Evolutionary conservation across 495 filamentous ascomycete species (phyloP), one percentile per base, ranked within the genome.

Genomic region (Aspergillus olivimuriae): DNA sequence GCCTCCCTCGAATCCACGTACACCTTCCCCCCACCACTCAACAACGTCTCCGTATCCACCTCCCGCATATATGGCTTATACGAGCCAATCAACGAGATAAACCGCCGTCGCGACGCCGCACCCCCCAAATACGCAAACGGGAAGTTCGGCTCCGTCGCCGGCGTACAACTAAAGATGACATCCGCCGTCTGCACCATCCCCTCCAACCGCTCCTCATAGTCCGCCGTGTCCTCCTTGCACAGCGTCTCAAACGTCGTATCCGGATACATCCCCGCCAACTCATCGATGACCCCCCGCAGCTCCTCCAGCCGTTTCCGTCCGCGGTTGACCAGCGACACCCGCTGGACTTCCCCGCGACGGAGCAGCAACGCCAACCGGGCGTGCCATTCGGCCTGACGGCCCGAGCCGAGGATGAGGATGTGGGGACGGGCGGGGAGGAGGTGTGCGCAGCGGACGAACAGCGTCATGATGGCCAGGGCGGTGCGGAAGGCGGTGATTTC

Each of bases 401-500:
- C 92, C 4, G 83, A 80, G 18, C 92, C 92, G 56, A 98, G 92
- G 39, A 95, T 80, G 12, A 82, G 75, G 2, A 94, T 80, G 33
- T 34, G 1, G 65, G 31, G 1, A 6, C 6, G 6, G 24, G 6
- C 24, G 24, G 5, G 48, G 36, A 8, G 65, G 55, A 30, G n/a
- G n/a, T n/a, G n/a, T n/a, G n/a, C n/a, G n/a, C 68, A 64, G 16
- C 90, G 82, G 24, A 78, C 78, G 31, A 75, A 75, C 2, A 95
- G 71, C 1, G 94, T 77, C 59, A 88, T 82, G 10, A 84, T 78
- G 2, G 86, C 84, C 8, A 97, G 75, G 0, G 92, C 92, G 2
- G 92, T 97, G 51, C 92, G 86, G 65, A 96, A 98, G 4, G 88
- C 90, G 2, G 92, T 97, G 8, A 96, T 63, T 41, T 89, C 86